phyloP scores from a whole-genome alignment of 805 yeast genomes.

The Lipomyces japonicus region DNA sequence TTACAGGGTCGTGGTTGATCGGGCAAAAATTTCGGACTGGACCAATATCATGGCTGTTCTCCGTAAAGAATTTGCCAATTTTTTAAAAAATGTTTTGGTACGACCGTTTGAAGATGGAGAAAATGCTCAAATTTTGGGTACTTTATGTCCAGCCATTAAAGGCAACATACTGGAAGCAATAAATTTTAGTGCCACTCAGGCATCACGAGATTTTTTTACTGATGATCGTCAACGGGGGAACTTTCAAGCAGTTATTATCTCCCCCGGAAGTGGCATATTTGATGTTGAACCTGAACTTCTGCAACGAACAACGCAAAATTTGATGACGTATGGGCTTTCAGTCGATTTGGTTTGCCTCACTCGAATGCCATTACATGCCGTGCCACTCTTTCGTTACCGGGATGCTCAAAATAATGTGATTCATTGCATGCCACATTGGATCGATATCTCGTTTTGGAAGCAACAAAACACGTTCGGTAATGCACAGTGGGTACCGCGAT shows the following conservation, averaged over 20 bases:
- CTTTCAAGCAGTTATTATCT: constrained; percentile 79
- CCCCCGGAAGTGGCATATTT: constrained; percentile 91
- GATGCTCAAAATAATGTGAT: constrained; percentile 27
- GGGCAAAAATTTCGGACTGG: constrained; percentile 86
- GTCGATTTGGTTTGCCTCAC: constrained; percentile 85
- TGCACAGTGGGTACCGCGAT: constrained; percentile 77
- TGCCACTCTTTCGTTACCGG: constrained; percentile 74
- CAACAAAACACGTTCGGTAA: constrained; percentile 42
- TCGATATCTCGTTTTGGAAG: constrained; percentile 88
- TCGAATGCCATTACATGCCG: constrained; percentile 86
- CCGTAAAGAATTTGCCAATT: constrained; percentile 77
- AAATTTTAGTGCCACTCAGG: constrained; percentile 73
- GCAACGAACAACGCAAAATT: constrained; percentile 67
- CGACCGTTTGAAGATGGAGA: constrained; percentile 40
- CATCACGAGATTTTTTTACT: constrained; percentile 72
- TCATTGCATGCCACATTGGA: constrained; percentile 91
- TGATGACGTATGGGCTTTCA: constrained; percentile 76
- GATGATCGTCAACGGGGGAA: constrained; percentile 85
- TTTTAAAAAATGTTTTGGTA: constrained; percentile 67
- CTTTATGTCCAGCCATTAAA: constrained; percentile 78
- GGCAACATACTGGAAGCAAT: constrained; percentile 87
- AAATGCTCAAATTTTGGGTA: constrained; percentile 47
- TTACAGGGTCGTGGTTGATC: constrained; percentile 92
- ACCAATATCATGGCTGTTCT: constrained; percentile 84
- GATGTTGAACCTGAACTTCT: constrained; percentile 83